Evolutionary conservation across 495 filamentous ascomycete species (phyloP), one percentile per base, ranked within the genome.

Genomic region (Hyaloscypha hepaticicola): DNA sequence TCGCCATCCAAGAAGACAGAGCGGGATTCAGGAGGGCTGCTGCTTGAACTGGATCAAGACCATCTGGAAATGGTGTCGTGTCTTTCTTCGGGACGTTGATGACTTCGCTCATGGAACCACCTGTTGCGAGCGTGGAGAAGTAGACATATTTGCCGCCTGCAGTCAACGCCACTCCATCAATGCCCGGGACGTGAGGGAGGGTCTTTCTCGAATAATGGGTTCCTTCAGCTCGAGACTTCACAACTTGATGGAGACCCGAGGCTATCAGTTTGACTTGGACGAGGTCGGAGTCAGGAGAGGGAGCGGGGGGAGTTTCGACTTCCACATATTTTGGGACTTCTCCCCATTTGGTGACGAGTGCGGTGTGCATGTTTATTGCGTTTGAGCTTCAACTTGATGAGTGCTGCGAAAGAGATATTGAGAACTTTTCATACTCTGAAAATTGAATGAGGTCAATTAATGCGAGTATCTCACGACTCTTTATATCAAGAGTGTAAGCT

Each of bases 21-120:
- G 72, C 78, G 1, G 79, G 79, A 62, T 83, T 84, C 28, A 78
- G 71, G 26, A 77, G 65, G 9, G 72, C 80, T 3, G 81, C 81
- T 14, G 77, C 75, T 24, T 75, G 70, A 6, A 74, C 64, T 0
- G 76, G 74, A 62, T 81, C 76, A n/a, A 76, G 69, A 50, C 64
- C 66, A 22, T 69, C 72, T 0, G 74, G 74, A 3, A 82, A 53
- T 11, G 72, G 70, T 3, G 71, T 64, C 16, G 73, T 63, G 53
- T 61, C 57, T 26, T 48, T 45, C 49, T 68, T 75, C 12, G 73
- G 71, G 24, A 77, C 66, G 63, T 74, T 78, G 73, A 80, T 68
- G 55, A 70, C 57, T n/a, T 79, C 77, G 24, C 69, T 68, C 48
- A 77, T 73, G 6, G 72, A 73, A n/a, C 70, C 72, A 21, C 58